These are phyloP conservation scores for Graphiopsis chlorocephala DNA, from an alignment of 2,329 filamentous ascomycete species.

Conservation along the genomic window DNA sequence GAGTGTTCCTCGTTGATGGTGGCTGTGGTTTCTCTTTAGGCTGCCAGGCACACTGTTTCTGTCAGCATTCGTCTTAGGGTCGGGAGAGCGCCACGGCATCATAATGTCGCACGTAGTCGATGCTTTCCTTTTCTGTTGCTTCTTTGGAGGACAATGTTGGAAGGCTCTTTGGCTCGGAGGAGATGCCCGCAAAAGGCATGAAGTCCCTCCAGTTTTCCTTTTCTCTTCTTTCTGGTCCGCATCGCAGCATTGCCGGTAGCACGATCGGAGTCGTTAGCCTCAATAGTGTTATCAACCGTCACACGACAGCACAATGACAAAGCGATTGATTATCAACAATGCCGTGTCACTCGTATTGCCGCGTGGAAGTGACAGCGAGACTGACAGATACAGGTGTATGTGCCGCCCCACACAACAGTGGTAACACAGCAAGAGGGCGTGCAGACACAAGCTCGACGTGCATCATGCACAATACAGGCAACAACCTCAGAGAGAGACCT, in stretches of 20 bases:
- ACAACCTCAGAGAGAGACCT: not conserved
- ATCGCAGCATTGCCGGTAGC: not conserved
- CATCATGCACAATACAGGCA: constrained; percentile 1
- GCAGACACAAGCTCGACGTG: not conserved
- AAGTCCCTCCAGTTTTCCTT: not conserved
- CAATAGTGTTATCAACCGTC: not conserved
- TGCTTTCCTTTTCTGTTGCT: not conserved
- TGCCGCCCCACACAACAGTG: not conserved
- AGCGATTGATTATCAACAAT: not conserved
- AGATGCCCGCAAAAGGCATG: not conserved
- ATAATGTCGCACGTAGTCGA: not conserved
- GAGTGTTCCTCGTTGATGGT: not conserved
- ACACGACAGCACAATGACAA: not conserved
- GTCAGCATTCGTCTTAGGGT: not conserved
- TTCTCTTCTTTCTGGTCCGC: not conserved
- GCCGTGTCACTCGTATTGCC: not conserved
- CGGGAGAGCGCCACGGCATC: not conserved
- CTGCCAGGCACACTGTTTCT: not conserved
- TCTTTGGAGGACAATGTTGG: not conserved
- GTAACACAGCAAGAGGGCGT: not conserved
- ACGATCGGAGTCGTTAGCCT: not conserved
- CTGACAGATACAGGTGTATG: not conserved
- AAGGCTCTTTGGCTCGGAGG: not conserved
- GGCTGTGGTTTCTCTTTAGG: not conserved
- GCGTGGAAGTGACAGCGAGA: not conserved